Evolutionary conservation across 2,329 filamentous ascomycete genomes (phyloP), one percentile per base, ranked within the genome.

Genomic region (Fusarium sp.): DNA sequence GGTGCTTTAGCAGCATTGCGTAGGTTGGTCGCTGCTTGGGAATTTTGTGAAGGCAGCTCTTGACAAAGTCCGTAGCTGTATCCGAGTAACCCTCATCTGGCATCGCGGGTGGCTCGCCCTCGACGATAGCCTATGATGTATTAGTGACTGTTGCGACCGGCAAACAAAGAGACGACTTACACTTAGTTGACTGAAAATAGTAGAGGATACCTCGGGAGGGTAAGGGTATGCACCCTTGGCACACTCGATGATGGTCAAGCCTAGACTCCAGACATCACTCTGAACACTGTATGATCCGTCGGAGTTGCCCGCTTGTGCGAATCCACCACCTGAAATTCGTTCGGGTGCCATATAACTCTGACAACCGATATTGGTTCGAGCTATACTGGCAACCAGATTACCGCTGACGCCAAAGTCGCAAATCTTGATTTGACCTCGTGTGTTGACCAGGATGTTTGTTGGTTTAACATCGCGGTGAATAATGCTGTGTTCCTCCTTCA

Each of bases 281-380:
- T 98, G 96, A 41, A 99, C 96, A 78, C 93, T 97, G 81, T 99
- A 99, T 4, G 95, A 97, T 60, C 95, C 95, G 63, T 91, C 91
- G 8, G 88, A 85, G 59, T 87, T 87, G 62, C 90, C 88, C 20
- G 90, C 86, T 67, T 91, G 88, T 62, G 92, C 89, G 76, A 94
- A 89, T 24, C 92, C 92, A 60, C 94, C 94, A 51, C 93, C 94
- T 11, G 94, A 94, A 75, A 99, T 99, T 71, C 96, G 86, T 80
- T 99, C 96, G 0, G 96, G 96, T 0, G 96, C 96, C 96, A 99
- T 99, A 82, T 99, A 99, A 78, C 94, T 98, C 82, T 99, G 96
- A 77, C 96, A 99, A 41, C 96, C 96, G 76, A 99, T 99, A 78
- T 99, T 99, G 29, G 96, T 99, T 82, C 97, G 97, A 54, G 96